A percentile compares a stretch with the other conserved stretches of the same genome.
Evolutionary conservation across 2,329 filamentous ascomycete species (phyloP).

Genomic region (Phyllachora maydis): DNA sequence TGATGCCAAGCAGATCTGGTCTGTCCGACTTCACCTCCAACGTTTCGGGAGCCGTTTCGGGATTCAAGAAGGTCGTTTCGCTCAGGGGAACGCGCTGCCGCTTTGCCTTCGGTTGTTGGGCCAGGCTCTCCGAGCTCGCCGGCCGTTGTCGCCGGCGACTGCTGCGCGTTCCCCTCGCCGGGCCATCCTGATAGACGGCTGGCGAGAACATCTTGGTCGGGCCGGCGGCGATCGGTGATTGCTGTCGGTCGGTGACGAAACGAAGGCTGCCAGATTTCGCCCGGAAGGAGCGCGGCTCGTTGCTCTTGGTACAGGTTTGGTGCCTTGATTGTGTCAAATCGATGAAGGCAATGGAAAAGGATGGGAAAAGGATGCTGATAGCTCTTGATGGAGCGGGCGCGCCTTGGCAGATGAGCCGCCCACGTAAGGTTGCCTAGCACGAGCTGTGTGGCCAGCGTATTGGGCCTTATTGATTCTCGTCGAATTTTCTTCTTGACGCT

Average conservation of each 20-base stretch:
- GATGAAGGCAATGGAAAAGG: too few relatives aligned
- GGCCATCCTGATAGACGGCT: conserved; percentile 25
- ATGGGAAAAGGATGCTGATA: too few relatives aligned
- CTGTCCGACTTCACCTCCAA: conserved; percentile 34
- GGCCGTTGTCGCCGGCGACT: conserved; percentile 38
- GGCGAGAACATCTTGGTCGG: conserved; percentile 41
- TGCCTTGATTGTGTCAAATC: conserved; percentile 13
- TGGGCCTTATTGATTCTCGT: too few relatives aligned
- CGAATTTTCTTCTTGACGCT: too few relatives aligned
- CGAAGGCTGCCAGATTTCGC: too few relatives aligned
- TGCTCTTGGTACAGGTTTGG: too few relatives aligned
- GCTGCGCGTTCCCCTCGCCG: conserved; percentile 34
- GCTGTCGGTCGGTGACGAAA: neutral
- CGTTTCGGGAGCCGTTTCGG: conserved; percentile 28
- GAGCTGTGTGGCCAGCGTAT: too few relatives aligned
- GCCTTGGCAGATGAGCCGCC: too few relatives aligned
- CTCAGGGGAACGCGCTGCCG: conserved; percentile 35
- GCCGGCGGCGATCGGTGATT: neutral
- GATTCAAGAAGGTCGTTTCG: conserved; percentile 33
- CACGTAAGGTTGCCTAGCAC: too few relatives aligned
- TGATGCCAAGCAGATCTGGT: conserved; percentile 19
- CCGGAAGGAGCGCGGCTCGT: too few relatives aligned
- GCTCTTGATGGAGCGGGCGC: too few relatives aligned
- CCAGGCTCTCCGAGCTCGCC: conserved; percentile 28
- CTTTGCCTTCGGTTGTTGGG: conserved; percentile 41